A percentile compares a stretch with the other conserved stretches of the same genome.
phyloP scores from a whole-genome alignment of 495 filamentous ascomycete species.

The Hyphodiscus hymeniophilus region DNA sequence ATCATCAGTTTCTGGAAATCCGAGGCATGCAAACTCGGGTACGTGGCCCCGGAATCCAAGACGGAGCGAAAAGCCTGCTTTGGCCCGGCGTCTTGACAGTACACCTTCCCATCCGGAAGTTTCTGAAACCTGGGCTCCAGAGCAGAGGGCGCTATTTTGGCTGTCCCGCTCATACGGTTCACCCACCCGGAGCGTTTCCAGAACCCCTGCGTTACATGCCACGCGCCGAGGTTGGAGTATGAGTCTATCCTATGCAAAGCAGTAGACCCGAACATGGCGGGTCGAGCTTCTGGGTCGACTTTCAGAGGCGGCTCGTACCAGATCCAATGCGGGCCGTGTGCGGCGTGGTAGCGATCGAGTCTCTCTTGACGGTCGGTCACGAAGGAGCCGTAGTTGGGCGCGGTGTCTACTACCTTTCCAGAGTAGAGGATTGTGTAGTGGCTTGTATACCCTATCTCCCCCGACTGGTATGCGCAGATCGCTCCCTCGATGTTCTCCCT shows the following conservation, averaged over 20 bases:
- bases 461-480: constrained; percentile 34
- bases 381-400: constrained; percentile 29
- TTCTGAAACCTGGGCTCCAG: background rate
- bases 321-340: constrained; percentile 37
- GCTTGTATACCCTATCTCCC: constrained; percentile 30
- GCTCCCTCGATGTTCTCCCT: constrained; percentile 35
- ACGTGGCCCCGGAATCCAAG: constrained; percentile 38
- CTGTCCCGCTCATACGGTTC: background rate
- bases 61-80: constrained; percentile 22
- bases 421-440: constrained; percentile 37
- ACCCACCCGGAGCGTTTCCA: constrained; percentile 11
- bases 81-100: constrained; percentile 3
- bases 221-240: background rate
- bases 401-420: constrained; percentile 36
- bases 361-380: constrained; percentile 29
- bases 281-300: constrained; percentile 1
- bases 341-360: constrained; percentile 30
- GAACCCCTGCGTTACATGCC: constrained; percentile 6
- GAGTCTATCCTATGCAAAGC: background rate
- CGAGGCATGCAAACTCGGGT: constrained; percentile 26
- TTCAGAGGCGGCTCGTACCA: constrained; percentile 41
- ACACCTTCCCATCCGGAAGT: background rate
- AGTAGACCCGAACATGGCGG: background rate
- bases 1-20: constrained; percentile 32
- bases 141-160: background rate